These are phyloP conservation scores for Trichomonas vaginalis DNA, from an alignment of 208 protist genomes.

Conservation along the genomic window DNA sequence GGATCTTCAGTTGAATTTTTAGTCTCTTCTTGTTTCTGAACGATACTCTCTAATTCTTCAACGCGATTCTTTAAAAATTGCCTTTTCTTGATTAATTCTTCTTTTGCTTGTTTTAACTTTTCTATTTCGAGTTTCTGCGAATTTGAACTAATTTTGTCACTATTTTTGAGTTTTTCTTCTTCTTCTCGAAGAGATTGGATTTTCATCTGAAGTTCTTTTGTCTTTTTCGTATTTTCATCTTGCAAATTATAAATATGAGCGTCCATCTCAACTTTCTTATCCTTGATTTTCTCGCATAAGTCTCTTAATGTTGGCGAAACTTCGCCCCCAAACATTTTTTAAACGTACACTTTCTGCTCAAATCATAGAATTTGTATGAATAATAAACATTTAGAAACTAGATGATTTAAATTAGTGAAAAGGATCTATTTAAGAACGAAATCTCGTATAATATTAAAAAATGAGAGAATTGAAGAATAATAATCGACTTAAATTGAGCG, in stretches of 20 bases:
- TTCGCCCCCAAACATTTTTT: neutral
- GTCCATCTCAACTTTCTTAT: neutral
- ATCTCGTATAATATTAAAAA: too few relatives aligned
- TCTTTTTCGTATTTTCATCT: neutral
- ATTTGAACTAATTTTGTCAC: neutral
- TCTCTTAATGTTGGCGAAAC: neutral
- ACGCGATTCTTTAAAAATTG: neutral
- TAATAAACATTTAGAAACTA: too few relatives aligned
- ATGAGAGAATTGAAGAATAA: too few relatives aligned
- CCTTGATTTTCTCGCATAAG: neutral
- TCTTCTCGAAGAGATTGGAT: neutral
- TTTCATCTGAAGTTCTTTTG: neutral
- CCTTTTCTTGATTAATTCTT: neutral
- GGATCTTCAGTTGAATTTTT: neutral
- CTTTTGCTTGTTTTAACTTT: neutral
- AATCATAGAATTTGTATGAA: too few relatives aligned
- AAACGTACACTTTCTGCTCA: neutral
- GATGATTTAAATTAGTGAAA: too few relatives aligned
- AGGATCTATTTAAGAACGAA: too few relatives aligned
- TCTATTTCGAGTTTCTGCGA: neutral
- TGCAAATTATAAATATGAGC: neutral
- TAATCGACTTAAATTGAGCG: too few relatives aligned
- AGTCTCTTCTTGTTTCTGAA: neutral
- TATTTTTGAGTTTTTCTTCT: neutral
- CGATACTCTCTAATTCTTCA: neutral